phyloP scores from a whole-genome alignment of 2,329 filamentous ascomycete species.

The Achaetomium macrosporum region DNA sequence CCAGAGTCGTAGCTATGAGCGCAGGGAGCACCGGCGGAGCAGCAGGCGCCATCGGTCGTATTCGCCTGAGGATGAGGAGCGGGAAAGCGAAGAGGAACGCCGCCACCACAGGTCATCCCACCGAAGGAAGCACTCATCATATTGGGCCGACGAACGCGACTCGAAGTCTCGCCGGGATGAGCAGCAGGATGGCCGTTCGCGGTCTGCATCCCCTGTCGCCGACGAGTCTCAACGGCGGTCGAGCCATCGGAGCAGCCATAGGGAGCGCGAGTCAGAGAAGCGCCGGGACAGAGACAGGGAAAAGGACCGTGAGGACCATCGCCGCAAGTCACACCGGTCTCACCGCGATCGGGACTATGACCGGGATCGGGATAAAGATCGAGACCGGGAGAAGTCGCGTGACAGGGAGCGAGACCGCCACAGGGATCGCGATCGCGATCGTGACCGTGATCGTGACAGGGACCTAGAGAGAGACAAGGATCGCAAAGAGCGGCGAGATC shows the following conservation, averaged over 20 bases:
- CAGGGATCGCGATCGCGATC: slow-evolving; percentile 28
- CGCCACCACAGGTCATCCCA: slow-evolving; percentile 44
- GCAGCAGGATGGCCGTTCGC: slow-evolving; percentile 45
- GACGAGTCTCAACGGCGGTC: slow-evolving; percentile 49
- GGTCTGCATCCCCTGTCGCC: slow-evolving; percentile 54
- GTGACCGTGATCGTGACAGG: slow-evolving; percentile 34
- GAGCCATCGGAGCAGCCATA: slow-evolving; percentile 52
- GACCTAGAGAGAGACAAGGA: slow-evolving; percentile 35
- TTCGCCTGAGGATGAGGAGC: slow-evolving; percentile 39
- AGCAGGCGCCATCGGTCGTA: slow-evolving; percentile 51
- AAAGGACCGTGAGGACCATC: slow-evolving; percentile 34
- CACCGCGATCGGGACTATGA: slow-evolving; percentile 40
- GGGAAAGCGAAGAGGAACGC: slow-evolving; percentile 43
- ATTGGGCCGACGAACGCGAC: slow-evolving; percentile 42
- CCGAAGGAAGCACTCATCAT: slow-evolving; percentile 35
- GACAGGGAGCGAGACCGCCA: slow-evolving; percentile 32
- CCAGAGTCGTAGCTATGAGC: slow-evolving; percentile 39
- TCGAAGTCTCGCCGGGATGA: slow-evolving; percentile 31
- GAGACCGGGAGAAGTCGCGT: slow-evolving; percentile 38
- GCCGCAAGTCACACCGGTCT: slow-evolving; percentile 28
- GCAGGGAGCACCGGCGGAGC: slow-evolving; percentile 42
- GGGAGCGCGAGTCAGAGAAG: slow-evolving; percentile 35
- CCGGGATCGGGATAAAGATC: slow-evolving; percentile 29
- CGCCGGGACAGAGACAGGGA: slow-evolving; percentile 36
- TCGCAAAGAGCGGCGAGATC: slow-evolving; percentile 9